Percentiles rank a stretch among this genome's conserved stretches.
phyloP scores from a whole-genome alignment of 768 basidiomycete species.

The Cystofilobasidium macerans region DNA sequence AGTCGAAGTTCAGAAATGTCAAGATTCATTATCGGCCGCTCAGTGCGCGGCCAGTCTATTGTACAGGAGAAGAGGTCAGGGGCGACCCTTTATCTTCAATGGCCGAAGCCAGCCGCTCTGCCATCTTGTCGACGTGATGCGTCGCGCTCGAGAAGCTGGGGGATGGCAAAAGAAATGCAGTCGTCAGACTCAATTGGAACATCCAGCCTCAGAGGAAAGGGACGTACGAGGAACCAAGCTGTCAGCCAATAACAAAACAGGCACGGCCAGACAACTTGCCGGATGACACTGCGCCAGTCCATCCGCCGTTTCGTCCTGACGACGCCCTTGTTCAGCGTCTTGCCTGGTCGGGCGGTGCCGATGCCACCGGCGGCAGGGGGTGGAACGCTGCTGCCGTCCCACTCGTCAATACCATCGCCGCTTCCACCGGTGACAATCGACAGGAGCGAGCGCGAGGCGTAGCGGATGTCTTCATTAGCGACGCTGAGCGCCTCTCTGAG shows the following conservation, averaged over 20 bases:
- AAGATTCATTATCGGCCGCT: no score
- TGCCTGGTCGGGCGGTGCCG: conserved; percentile 26
- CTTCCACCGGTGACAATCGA: conserved; percentile 39
- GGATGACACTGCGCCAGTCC: conserved; percentile 66
- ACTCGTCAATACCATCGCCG: conserved; percentile 27
- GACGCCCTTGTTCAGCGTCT: conserved; percentile 21
- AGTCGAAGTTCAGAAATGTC: no score
- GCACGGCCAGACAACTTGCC: conserved; percentile 62
- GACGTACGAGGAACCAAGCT: conserved; percentile 52
- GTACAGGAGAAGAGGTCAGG: neutral
- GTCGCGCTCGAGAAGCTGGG: conserved; percentile 21
- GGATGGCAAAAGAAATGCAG: neutral
- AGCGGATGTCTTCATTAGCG: conserved; percentile 1
- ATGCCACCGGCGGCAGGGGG: conserved; percentile 42
- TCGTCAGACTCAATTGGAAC: no score
- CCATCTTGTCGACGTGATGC: conserved; percentile 1
- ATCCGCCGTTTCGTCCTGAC: conserved; percentile 55
- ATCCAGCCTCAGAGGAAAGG: no score
- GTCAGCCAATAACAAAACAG: conserved; percentile 65
- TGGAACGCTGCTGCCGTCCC: conserved; percentile 19
- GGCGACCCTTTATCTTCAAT: neutral
- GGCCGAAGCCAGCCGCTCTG: conserved; percentile 9
- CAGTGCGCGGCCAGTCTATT: no score
- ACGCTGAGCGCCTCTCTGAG: neutral
- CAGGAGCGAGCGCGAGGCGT: conserved; percentile 9